phyloP scores from a whole-genome alignment of 2,329 filamentous ascomycete species.

The Xylariaceae sp. region DNA sequence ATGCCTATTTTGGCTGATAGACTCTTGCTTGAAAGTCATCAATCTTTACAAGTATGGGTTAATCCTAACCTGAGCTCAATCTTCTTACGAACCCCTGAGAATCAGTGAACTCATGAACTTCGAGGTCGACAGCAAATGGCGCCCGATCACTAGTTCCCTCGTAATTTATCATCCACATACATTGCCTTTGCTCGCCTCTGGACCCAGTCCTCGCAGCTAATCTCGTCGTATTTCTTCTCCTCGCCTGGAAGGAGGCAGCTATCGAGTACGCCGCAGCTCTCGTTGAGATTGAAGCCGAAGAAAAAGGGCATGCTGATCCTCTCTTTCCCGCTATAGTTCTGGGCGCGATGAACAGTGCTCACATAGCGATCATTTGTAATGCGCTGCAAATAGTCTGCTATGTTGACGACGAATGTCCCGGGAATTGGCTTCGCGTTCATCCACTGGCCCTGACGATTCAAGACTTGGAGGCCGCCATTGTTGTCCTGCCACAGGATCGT shows the following conservation, averaged over 20 bases:
- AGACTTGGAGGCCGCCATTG: slow-evolving; percentile 41
- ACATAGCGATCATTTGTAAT: slow-evolving; percentile 41
- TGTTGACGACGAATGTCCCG: slow-evolving; percentile 42
- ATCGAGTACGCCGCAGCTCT: slow-evolving; percentile 38
- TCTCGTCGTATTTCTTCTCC: slow-evolving; percentile 36
- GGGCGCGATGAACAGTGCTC: slow-evolving; percentile 38
- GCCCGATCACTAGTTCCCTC: not conserved
- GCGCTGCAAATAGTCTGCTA: slow-evolving; percentile 40
- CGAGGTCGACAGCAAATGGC: not conserved
- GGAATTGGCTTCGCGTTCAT: slow-evolving; percentile 39
- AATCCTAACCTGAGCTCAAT: no score
- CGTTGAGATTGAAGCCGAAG: slow-evolving; percentile 35
- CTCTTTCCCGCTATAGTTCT: slow-evolving; percentile 34
- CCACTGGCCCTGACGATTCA: slow-evolving; percentile 42
- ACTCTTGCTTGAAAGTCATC: no score
- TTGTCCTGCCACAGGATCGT: slow-evolving; percentile 44
- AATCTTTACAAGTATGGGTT: no score
- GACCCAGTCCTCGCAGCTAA: slow-evolving; percentile 38
- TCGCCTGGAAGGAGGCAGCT: slow-evolving; percentile 34
- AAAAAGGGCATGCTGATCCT: slow-evolving; percentile 40
- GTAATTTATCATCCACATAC: slow-evolving; percentile 23
- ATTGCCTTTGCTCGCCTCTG: slow-evolving; percentile 33
- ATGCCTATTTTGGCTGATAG: no score
- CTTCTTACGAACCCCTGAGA: no score
- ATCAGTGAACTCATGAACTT: not conserved